Evolutionary conservation across 2,329 filamentous ascomycete genomes (phyloP).

Genomic region (Alternaria triticina): DNA sequence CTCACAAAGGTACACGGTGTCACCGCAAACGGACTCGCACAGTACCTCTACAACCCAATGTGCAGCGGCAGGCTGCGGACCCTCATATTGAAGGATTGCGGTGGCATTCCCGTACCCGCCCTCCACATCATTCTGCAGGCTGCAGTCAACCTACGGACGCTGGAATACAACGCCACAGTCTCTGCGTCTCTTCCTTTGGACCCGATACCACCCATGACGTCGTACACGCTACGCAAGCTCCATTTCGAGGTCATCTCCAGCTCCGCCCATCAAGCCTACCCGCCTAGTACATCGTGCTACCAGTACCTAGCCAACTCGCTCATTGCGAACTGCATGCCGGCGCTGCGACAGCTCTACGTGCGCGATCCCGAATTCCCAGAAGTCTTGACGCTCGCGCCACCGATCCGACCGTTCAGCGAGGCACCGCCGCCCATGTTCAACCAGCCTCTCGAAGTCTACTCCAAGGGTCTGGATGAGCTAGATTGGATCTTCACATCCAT

Average conservation of each 20-base stretch:
- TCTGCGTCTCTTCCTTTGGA: conserved; percentile 63
- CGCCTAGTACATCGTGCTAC: conserved; percentile 71
- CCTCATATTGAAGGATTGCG: conserved; percentile 71
- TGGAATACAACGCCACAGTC: conserved; percentile 65
- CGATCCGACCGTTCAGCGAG: conserved; percentile 61
- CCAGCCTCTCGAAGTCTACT: conserved; percentile 68
- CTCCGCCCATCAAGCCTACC: conserved; percentile 62
- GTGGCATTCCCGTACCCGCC: conserved; percentile 69
- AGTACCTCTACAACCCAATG: conserved; percentile 66
- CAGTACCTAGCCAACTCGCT: conserved; percentile 85
- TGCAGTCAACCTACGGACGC: conserved; percentile 64
- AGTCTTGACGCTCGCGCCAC: conserved; percentile 74
- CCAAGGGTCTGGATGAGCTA: conserved; percentile 70
- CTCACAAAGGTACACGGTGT: conserved; percentile 74
- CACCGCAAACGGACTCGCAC: conserved; percentile 72
- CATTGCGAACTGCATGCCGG: conserved; percentile 75
- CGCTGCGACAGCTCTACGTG: conserved; percentile 79
- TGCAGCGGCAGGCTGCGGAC: conserved; percentile 68
- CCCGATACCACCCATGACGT: conserved; percentile 68
- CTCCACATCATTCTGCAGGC: conserved; percentile 67
- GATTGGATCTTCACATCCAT: conserved; percentile 73
- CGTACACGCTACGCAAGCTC: conserved; percentile 71
- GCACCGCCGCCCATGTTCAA: conserved; percentile 52
- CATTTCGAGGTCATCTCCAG: conserved; percentile 81
- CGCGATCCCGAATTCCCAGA: conserved; percentile 85